Percentiles rank a stretch among this genome's conserved stretches.
Conservation (phyloP, 805 yeast species). For the Ogataea dorogensis region DNA sequence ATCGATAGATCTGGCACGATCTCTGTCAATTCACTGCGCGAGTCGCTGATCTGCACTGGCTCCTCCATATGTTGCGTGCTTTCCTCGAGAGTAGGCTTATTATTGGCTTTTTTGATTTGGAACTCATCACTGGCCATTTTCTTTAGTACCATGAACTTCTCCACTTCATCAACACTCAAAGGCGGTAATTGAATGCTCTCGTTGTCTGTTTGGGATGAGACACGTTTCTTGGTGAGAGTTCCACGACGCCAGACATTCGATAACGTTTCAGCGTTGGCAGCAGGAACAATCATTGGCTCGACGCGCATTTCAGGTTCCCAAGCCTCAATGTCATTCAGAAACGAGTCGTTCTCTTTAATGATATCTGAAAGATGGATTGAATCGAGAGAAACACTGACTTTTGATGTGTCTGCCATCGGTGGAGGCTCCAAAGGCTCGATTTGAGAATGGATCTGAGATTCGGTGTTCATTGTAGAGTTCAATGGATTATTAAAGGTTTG, state of each 20-base stretch:
- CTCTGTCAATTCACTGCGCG: slow-evolving; percentile 14
- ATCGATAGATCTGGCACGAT: slow-evolving; percentile 32
- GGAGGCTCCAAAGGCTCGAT: too few species aligned
- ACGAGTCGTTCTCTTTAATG: slow-evolving; percentile 42
- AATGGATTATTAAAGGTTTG: slow-evolving; percentile 24
- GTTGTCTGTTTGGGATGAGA: slow-evolving; percentile 13
- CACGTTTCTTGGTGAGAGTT: slow-evolving; percentile 22
- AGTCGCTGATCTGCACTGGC: slow-evolving; percentile 22
- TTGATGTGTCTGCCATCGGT: too few species aligned
- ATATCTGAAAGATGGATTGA: slow-evolving; percentile 29
- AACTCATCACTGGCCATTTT: slow-evolving; percentile 33
- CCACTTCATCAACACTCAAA: slow-evolving; percentile 29
- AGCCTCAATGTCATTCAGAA: slow-evolving; percentile 40
- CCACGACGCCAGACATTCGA: slow-evolving; percentile 32
- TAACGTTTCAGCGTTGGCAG: slow-evolving; percentile 21
- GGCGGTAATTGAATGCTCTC: slow-evolving; percentile 19
- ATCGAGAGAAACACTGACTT: slow-evolving; percentile 4
- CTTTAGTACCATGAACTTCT: slow-evolving; percentile 31
- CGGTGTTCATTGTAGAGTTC: slow-evolving; percentile 18
- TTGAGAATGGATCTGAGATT: too few species aligned
- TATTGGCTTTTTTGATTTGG: slow-evolving; percentile 28
- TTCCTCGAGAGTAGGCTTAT: slow-evolving; percentile 20
- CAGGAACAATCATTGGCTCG: slow-evolving; percentile 4
- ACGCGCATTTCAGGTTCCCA: slow-evolving; percentile 27
- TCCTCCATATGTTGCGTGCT: slow-evolving; percentile 22